phyloP scores from a whole-genome alignment of 495 filamentous ascomycete species.

The Aspergillus carlsbadensis region DNA sequence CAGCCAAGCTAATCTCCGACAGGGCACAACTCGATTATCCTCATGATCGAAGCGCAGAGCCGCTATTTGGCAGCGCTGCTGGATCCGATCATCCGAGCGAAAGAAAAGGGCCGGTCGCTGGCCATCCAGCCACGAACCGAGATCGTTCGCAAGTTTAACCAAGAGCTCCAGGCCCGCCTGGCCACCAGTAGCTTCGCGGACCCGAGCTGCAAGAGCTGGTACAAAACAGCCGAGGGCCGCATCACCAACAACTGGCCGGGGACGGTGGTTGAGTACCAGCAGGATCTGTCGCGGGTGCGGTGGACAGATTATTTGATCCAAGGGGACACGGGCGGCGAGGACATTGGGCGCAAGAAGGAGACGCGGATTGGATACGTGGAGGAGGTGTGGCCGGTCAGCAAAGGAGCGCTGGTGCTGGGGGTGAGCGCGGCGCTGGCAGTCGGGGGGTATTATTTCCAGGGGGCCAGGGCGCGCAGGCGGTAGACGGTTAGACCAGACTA shows the following conservation, averaged over 20 bases:
- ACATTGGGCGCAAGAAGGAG: slow-evolving; percentile 30
- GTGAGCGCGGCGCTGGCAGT: slow-evolving; percentile 1
- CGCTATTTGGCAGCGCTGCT: slow-evolving; percentile 52
- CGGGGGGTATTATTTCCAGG: slow-evolving; percentile 10
- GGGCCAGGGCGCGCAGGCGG: background rate
- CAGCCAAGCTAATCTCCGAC: background rate
- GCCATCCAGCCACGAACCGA: slow-evolving; percentile 36
- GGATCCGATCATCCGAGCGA: slow-evolving; percentile 35
- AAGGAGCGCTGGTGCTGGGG: slow-evolving; percentile 2
- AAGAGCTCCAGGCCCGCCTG: slow-evolving; percentile 43
- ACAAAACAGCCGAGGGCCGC: slow-evolving; percentile 51
- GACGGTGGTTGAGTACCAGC: slow-evolving; percentile 52
- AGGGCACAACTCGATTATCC: slow-evolving; percentile 54
- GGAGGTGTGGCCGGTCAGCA: slow-evolving; percentile 11
- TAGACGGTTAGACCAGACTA: background rate
- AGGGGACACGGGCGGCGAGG: slow-evolving; percentile 28
- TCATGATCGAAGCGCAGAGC: slow-evolving; percentile 61
- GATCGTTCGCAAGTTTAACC: slow-evolving; percentile 43
- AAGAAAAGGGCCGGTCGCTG: slow-evolving; percentile 33
- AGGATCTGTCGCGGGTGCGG: slow-evolving; percentile 36
- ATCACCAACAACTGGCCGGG: slow-evolving; percentile 59
- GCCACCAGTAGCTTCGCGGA: slow-evolving; percentile 49
- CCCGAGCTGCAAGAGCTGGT: slow-evolving; percentile 54
- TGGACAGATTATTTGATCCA: slow-evolving; percentile 49
- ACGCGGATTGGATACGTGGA: slow-evolving; percentile 39